A percentile compares a stretch with the other conserved stretches of the same genome.
Evolutionary conservation across 768 basidiomycete species (phyloP).

Genomic region (Porpolomopsis calyptriformis): DNA sequence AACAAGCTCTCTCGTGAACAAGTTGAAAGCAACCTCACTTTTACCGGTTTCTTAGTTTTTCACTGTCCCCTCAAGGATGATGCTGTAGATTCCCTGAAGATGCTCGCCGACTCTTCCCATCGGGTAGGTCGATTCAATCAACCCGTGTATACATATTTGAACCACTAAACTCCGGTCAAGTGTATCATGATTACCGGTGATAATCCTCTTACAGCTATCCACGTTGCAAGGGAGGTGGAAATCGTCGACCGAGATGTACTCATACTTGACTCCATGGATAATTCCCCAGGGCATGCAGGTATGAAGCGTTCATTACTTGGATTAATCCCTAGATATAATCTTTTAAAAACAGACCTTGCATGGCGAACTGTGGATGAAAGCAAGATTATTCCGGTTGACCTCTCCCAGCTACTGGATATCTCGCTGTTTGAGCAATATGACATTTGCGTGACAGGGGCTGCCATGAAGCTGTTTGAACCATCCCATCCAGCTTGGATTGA

Average conservation of each 20-base stretch:
- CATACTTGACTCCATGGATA: constrained; percentile 84
- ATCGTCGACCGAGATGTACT: constrained; percentile 93
- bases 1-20: constrained; percentile 76
- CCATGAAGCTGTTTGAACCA: constrained; percentile 83
- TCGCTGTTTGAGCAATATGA: constrained; percentile 80
- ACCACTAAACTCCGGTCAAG: constrained; percentile 30
- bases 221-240: constrained; percentile 93
- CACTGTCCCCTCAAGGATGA: constrained; percentile 95
- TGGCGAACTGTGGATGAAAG: constrained; percentile 94
- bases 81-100: constrained; percentile 81
- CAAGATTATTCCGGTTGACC: constrained; percentile 79
- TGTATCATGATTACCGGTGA: constrained; percentile 99
- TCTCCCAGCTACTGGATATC: constrained; percentile 64
- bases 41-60: constrained; percentile 98
- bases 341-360: constrained; percentile 50
- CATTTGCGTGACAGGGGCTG: constrained; percentile 92
- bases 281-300: constrained; percentile 62
- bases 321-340: neutral
- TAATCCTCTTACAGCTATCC: constrained; percentile 92
- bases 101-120: constrained; percentile 94
- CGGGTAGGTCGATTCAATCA: constrained; percentile 46
- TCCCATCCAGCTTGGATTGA: constrained; percentile 57
- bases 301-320: constrained; percentile 15
- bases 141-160: neutral
- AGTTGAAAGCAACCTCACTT: constrained; percentile 68